Conservation (phyloP, 208 protist species). For the Trypanosoma cruzi region DNA sequence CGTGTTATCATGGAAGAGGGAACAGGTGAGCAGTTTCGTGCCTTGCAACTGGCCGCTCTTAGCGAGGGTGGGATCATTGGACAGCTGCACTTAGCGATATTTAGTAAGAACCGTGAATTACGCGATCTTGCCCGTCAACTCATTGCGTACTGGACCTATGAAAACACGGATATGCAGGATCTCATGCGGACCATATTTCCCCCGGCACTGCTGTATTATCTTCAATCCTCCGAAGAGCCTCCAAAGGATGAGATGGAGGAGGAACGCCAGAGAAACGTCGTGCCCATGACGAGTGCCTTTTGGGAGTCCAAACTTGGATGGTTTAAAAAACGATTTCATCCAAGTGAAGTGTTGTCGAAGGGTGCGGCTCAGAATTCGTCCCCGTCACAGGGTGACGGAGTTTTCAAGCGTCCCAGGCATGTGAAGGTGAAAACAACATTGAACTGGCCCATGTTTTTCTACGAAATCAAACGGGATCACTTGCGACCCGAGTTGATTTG, state of each 20-base stretch:
- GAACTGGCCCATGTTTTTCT: constrained; percentile 94
- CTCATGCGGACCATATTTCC: constrained; percentile 91
- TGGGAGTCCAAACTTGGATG: constrained; percentile 72
- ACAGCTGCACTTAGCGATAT: constrained; percentile 87
- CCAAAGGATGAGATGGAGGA: constrained; percentile 59
- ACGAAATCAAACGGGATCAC: constrained; percentile 86
- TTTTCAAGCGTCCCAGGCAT: constrained; percentile 27
- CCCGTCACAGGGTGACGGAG: constrained; percentile 14
- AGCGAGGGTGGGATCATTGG: constrained; percentile 87
- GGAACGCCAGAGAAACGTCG: constrained; percentile 47
- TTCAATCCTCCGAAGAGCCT: constrained; percentile 76
- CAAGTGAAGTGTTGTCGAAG: constrained; percentile 28
- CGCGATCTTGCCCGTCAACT: constrained; percentile 87
- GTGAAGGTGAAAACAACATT: constrained; percentile 62
- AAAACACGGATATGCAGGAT: constrained; percentile 76
- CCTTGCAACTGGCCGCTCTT: constrained; percentile 85
- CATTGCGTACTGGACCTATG: constrained; percentile 86
- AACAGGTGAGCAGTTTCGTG: constrained; percentile 68
- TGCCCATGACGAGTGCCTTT: constrained; percentile 55
- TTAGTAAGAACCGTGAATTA: constrained; percentile 53
- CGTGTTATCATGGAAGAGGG: constrained; percentile 93
- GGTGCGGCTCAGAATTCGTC: not conserved
- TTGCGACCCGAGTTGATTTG: constrained; percentile 92
- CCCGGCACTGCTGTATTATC: constrained; percentile 74
- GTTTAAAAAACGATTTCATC: constrained; percentile 85